Conservation (phyloP, 345 rosid species). For the Viola odorata region DNA sequence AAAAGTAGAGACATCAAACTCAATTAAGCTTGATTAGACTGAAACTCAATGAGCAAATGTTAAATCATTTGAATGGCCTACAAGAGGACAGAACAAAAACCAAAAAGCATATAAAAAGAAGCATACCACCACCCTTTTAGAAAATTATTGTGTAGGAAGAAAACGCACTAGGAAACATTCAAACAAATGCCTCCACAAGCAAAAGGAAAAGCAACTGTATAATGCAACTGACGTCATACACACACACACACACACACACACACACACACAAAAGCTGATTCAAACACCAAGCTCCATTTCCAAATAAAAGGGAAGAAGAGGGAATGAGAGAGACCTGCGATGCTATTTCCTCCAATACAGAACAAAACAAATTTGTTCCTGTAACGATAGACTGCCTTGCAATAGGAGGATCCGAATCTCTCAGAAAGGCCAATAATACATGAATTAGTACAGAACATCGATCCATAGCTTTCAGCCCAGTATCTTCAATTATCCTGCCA, state of each 20-base stretch:
- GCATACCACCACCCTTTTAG: too few relatives aligned
- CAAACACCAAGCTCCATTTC: background rate
- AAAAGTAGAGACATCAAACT: background rate
- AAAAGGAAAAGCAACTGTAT: too few relatives aligned
- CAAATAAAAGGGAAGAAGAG: background rate
- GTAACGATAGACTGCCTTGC: conserved; percentile 57
- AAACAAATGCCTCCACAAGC: too few relatives aligned
- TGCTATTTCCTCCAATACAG: conserved; percentile 66
- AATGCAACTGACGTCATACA: too few relatives aligned
- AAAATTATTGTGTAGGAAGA: too few relatives aligned
- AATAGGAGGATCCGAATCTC: conserved; percentile 56
- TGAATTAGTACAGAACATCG: conserved; percentile 47
- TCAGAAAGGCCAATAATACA: conserved; percentile 51
- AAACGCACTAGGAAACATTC: too few relatives aligned
- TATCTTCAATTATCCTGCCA: conserved; percentile 77
- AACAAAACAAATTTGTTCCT: conserved; percentile 56
- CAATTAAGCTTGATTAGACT: too few relatives aligned
- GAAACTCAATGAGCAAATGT: too few relatives aligned
- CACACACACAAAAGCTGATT: background rate
- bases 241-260: too few relatives aligned
- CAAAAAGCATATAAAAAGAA: too few relatives aligned
- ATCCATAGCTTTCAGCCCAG: conserved; percentile 63
- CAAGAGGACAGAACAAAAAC: too few relatives aligned
- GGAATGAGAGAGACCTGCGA: conserved; percentile 54
- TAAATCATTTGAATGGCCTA: too few relatives aligned